Percentiles rank a stretch among this genome's conserved stretches.
phyloP scores from a whole-genome alignment of 768 basidiomycete genomes.

The Xerocomus brunneocitrinus region DNA sequence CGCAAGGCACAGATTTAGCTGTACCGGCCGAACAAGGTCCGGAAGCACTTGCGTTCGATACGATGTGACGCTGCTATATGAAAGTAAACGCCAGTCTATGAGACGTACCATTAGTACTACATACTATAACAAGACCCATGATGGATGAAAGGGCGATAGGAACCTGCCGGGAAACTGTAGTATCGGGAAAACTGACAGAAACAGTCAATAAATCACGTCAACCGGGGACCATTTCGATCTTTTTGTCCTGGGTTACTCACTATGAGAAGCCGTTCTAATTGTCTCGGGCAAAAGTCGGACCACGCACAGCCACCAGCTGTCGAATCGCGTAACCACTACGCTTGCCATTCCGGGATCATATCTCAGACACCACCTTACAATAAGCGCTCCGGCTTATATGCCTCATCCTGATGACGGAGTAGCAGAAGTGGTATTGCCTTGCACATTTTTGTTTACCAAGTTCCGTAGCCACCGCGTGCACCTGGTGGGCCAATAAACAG shows the following conservation, averaged over 20 bases:
- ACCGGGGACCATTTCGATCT: not conserved
- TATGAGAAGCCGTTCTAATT: slow-evolving; percentile 16
- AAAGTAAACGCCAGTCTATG: not conserved
- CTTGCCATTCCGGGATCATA: slow-evolving; percentile 18
- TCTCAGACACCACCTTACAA: not conserved
- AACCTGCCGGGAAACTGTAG: not conserved
- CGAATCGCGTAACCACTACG: slow-evolving; percentile 13
- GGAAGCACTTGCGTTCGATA: not conserved
- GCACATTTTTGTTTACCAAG: not conserved
- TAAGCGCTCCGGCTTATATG: not conserved
- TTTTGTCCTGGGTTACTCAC: slow-evolving; percentile 15
- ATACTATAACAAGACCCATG: not conserved
- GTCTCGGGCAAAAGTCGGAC: slow-evolving; percentile 14
- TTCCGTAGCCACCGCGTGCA: not conserved
- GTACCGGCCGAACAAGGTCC: not conserved
- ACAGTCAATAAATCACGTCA: not conserved
- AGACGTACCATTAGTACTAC: not conserved
- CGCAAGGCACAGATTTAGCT: not conserved
- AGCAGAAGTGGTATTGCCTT: not conserved
- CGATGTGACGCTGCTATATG: not conserved
- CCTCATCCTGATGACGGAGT: not conserved
- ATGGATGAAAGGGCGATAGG: not conserved
- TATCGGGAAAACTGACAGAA: not conserved
- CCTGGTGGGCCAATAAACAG: not conserved
- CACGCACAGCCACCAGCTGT: slow-evolving; percentile 14